Evolutionary conservation across 2,329 filamentous ascomycete species (phyloP).

Genomic region (Lasiodiplodia citricola): DNA sequence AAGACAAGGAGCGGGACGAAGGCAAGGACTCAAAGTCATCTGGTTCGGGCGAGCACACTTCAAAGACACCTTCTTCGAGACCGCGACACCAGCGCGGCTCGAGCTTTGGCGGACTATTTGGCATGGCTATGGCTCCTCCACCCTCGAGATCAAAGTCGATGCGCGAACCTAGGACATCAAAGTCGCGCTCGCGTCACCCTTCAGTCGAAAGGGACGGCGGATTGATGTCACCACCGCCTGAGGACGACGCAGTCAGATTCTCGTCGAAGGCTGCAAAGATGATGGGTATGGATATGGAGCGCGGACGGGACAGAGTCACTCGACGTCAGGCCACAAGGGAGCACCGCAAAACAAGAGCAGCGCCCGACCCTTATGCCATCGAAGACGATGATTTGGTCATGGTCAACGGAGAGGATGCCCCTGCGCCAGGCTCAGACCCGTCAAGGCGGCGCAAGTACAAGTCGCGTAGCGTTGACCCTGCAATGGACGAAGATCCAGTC

Average conservation of each 20-base stretch:
- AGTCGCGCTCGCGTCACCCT: constrained; percentile 69
- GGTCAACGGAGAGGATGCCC: constrained; percentile 53
- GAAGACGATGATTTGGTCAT: constrained; percentile 60
- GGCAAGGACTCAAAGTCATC: constrained; percentile 67
- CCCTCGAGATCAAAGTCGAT: constrained; percentile 72
- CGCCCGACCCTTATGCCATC: constrained; percentile 65
- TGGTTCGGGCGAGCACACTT: constrained; percentile 69
- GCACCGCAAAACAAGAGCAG: constrained; percentile 34
- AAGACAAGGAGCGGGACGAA: constrained; percentile 62
- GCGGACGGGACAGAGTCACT: constrained; percentile 47
- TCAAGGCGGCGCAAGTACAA: constrained; percentile 37
- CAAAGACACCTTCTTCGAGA: constrained; percentile 55
- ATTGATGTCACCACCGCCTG: constrained; percentile 73
- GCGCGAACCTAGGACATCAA: constrained; percentile 62
- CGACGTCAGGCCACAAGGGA: constrained; percentile 51
- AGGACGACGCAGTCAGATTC: constrained; percentile 61
- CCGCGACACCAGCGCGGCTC: constrained; percentile 61
- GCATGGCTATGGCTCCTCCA: constrained; percentile 39
- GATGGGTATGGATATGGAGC: constrained; percentile 60
- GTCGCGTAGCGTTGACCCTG: constrained; percentile 25
- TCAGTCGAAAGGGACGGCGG: constrained; percentile 70
- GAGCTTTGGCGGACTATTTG: constrained; percentile 67
- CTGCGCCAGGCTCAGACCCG: constrained; percentile 31
- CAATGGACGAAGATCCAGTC: constrained; percentile 48
- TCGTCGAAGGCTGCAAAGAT: constrained; percentile 79